Base-by-base conservation (phyloP, 352 stramenopile species). In the Pythium brachiatum region DNA sequence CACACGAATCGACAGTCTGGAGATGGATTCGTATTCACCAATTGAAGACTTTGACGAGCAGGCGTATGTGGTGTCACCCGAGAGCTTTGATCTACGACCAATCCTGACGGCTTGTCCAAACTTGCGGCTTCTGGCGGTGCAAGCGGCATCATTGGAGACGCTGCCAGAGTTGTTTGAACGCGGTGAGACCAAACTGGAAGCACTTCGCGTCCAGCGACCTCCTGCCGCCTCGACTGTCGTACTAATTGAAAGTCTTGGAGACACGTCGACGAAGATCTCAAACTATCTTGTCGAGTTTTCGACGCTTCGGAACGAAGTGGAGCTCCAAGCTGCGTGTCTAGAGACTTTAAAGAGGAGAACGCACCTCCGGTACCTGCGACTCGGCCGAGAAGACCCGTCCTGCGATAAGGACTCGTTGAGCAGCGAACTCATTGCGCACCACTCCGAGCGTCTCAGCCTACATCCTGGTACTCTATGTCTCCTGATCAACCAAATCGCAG, bases 21-120 rank as follows among this genome's bases (percentile, higher is more conserved):
- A 57, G 3, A 58, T 41, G 23, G n/a, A 57, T 16, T 64, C 57
- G 25, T 64, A 32, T 11, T 38, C 31, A 0, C 36, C 23, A 0
- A 29, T 39, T 2, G 47, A 64, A 16, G 48, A 53, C 21, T 64
- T 46, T 36, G 39, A 64, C 25, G 34, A 46, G 13, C 26, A 36
- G 2, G 52, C 31, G 20, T 52, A 58, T 16, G n/a, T 26, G 0
- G 47, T 38, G 2, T 8, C 21, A 1, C 57, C 57, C 8, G 46
- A 57, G 3, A 31, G 13, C 8, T 63, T 52, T 15, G 18, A 52
- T 11, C 46, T 63, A 23, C 25, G 6, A 0, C 57, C 57, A 3
- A 20, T 63, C 20, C 6, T 63, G n/a, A 6, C 13, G 0, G 46
- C 34, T 6, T 63, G 57, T 36, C 57, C 57, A 0, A 57, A 58